Evolutionary conservation across 2,329 filamentous ascomycete species (phyloP).

Genomic region (Trichoderma sp.): DNA sequence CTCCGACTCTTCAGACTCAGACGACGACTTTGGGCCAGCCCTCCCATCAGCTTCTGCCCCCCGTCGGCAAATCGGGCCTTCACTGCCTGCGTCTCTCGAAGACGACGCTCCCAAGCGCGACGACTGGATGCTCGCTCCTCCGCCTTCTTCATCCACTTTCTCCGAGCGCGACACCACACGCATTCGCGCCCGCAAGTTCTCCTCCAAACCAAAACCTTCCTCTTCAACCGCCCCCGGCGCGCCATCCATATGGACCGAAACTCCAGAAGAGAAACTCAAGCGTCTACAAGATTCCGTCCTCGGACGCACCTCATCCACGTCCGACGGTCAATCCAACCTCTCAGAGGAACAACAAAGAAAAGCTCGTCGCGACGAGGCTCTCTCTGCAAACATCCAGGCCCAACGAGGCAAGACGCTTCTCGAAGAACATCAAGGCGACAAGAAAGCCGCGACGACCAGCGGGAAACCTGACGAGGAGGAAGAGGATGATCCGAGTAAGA

Average conservation of each 20-base stretch:
- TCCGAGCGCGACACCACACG: slow-evolving; percentile 78
- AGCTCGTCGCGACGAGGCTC: slow-evolving; percentile 49
- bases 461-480: slow-evolving; percentile 52
- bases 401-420: slow-evolving; percentile 57
- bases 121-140: slow-evolving; percentile 79
- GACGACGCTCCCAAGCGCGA: slow-evolving; percentile 63
- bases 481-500: slow-evolving; percentile 86
- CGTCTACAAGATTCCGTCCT: slow-evolving; percentile 78
- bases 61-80: slow-evolving; percentile 40
- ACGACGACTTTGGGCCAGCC: slow-evolving; percentile 59
- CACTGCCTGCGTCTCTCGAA: slow-evolving; percentile 35
- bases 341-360: slow-evolving; percentile 52
- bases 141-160: slow-evolving; percentile 50
- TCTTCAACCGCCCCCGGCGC: slow-evolving; percentile 42
- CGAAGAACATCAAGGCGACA: slow-evolving; percentile 48
- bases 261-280: slow-evolving; percentile 80
- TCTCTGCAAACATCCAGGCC: slow-evolving; percentile 51
- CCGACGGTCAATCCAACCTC: slow-evolving; percentile 30
- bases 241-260: slow-evolving; percentile 83
- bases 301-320: slow-evolving; percentile 56
- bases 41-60: slow-evolving; percentile 49
- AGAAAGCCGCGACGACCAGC: slow-evolving; percentile 52
- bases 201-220: slow-evolving; percentile 49
- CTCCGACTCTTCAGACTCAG: slow-evolving; percentile 27
- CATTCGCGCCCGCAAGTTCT: slow-evolving; percentile 77